phyloP scores from a whole-genome alignment of 2,329 filamentous ascomycete genomes.

The Apiospora malaysiana region DNA sequence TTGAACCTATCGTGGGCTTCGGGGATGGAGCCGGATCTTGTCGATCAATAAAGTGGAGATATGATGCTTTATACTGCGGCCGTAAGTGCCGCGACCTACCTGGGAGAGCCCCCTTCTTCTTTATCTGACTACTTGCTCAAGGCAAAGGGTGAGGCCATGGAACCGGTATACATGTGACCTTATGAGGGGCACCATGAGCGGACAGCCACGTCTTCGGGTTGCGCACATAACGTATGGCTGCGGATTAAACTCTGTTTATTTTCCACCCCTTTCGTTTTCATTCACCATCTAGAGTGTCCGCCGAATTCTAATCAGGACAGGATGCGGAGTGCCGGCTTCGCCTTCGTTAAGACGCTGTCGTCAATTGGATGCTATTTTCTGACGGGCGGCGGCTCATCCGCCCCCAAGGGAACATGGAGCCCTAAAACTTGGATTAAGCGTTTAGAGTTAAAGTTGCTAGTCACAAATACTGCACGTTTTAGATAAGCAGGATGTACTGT shows the following conservation, averaged over 20 bases:
- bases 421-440: not conserved
- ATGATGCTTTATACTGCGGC: not conserved
- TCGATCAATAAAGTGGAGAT: not conserved
- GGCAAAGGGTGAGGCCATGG: not conserved
- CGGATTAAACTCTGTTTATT: not conserved
- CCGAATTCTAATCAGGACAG: not conserved
- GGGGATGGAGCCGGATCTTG: not conserved
- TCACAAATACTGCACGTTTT: not conserved
- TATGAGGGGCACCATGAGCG: not conserved
- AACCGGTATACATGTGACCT: not conserved
- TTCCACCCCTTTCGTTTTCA: not conserved
- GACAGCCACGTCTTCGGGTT: not conserved
- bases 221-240: not conserved
- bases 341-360: not conserved
- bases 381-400: not conserved
- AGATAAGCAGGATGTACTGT: not conserved
- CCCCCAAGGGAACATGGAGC: not conserved
- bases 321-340: not conserved
- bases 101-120: not conserved
- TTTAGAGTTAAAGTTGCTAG: not conserved
- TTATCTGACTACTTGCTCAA: not conserved
- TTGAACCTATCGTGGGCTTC: not conserved
- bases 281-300: too few relatives aligned
- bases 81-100: not conserved
- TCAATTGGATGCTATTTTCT: not conserved